Conservation (phyloP, 2,329 filamentous ascomycete species). For the Exophiala sp. region DNA sequence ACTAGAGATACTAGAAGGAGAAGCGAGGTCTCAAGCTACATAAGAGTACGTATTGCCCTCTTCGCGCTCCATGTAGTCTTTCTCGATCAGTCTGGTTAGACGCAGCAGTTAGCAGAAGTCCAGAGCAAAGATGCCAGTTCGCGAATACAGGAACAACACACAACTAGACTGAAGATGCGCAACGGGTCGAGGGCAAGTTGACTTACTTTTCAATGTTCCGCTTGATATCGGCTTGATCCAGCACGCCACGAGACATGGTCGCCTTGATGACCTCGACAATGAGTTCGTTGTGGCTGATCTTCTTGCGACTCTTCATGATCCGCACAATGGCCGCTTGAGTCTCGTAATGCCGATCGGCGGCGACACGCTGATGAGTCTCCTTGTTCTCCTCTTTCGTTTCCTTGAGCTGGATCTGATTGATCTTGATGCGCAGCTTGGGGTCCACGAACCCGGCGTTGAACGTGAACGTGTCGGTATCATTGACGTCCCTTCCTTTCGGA, state of each 20-base stretch:
- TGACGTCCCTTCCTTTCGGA: conserved; percentile 77
- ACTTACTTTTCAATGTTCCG: conserved; percentile 89
- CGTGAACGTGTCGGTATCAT: conserved; percentile 70
- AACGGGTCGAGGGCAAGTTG: neutral
- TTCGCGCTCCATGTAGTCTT: conserved; percentile 82
- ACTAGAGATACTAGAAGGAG: neutral
- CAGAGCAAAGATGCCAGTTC: no score
- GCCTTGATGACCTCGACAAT: conserved; percentile 88
- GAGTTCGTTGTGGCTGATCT: conserved; percentile 76
- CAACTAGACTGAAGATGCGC: neutral
- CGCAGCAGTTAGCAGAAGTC: neutral
- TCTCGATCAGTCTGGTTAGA: conserved; percentile 67
- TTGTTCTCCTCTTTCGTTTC: conserved; percentile 94
- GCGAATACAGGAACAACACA: neutral
- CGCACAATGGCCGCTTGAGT: conserved; percentile 94
- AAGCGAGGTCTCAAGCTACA: conserved; percentile 49
- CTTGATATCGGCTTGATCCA: conserved; percentile 87
- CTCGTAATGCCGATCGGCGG: conserved; percentile 86
- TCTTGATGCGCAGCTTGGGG: conserved; percentile 85
- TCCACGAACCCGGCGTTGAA: conserved; percentile 74
- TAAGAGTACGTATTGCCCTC: conserved; percentile 65
- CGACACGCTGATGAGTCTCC: conserved; percentile 83
- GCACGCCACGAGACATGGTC: conserved; percentile 76
- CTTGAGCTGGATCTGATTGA: conserved; percentile 96
- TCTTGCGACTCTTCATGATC: conserved; percentile 93